phyloP scores from a whole-genome alignment of 2,329 filamentous ascomycete genomes.

The Akanthomyces lecanii region DNA sequence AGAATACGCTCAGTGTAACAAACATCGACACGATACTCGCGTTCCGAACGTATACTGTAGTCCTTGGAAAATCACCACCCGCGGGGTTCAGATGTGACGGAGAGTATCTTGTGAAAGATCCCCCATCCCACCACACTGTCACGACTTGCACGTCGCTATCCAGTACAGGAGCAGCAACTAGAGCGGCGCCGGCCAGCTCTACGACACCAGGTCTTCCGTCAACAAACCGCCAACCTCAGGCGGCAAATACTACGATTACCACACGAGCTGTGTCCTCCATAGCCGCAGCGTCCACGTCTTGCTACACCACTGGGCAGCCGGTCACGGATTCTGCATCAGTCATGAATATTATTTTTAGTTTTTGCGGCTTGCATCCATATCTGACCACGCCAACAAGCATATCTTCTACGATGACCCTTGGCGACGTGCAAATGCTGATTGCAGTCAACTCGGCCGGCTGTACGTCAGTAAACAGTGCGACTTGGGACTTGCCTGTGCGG shows the following conservation, averaged over 20 bases:
- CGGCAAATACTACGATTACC: neutral
- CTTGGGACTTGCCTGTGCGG: neutral
- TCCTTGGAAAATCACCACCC: neutral
- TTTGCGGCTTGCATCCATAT: neutral
- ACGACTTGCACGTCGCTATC: neutral
- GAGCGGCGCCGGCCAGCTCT: conserved; percentile 62
- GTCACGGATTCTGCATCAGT: neutral
- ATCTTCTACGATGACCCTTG: neutral
- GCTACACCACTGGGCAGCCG: neutral
- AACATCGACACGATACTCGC: neutral
- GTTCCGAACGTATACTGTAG: neutral
- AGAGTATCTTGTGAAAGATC: neutral
- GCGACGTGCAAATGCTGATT: neutral
- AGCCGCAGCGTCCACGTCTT: neutral
- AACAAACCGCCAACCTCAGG: neutral
- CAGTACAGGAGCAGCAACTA: conserved; percentile 64
- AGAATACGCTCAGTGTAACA: neutral
- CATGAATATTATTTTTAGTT: neutral
- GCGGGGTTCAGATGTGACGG: neutral
- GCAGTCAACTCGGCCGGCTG: neutral
- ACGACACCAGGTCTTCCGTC: neutral
- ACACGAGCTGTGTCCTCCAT: neutral
- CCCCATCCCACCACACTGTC: neutral
- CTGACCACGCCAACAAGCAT: neutral
- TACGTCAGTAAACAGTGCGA: neutral